A percentile compares a stretch with the other conserved stretches of the same genome.
Evolutionary conservation across 202 grass and related monocot species (phyloP).

Genomic region (Schoenoplectus triqueter): DNA sequence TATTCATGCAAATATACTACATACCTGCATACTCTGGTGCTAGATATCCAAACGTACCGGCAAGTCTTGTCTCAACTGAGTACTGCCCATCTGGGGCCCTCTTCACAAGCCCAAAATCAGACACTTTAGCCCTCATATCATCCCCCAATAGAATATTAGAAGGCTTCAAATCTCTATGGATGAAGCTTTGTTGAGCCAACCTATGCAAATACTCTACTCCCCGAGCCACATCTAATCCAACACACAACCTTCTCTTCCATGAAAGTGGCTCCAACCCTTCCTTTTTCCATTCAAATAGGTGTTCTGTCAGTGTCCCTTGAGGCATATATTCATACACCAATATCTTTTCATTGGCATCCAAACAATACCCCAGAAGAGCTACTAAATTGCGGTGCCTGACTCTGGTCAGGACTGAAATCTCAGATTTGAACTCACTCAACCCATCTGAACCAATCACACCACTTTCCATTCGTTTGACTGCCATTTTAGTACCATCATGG

Average conservation of each 20-base stretch:
- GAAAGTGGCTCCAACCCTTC: constrained; percentile 38
- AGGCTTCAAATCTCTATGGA: constrained; percentile 59
- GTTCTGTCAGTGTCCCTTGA: constrained; percentile 45
- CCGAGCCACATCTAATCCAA: constrained; percentile 53
- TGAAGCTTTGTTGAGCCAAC: constrained; percentile 52
- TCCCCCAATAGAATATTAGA: constrained; percentile 61
- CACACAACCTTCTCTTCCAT: constrained; percentile 50
- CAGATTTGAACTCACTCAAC: constrained; percentile 50
- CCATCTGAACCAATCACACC: constrained; percentile 36
- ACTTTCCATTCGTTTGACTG: constrained; percentile 54
- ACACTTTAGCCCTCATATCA: constrained; percentile 57
- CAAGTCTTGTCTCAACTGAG: constrained; percentile 54
- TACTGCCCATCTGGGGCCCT: constrained; percentile 45
- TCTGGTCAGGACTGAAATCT: constrained; percentile 50
- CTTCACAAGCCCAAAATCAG: constrained; percentile 55
- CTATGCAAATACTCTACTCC: constrained; percentile 59
- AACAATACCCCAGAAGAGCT: constrained; percentile 52
- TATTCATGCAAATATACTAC: not conserved
- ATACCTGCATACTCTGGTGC: constrained; percentile 58
- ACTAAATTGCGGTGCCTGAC: constrained; percentile 51
- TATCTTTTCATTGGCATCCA: constrained; percentile 55
- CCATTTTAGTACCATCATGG: constrained; percentile 52
- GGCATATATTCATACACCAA: constrained; percentile 62
- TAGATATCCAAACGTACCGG: constrained; percentile 59
- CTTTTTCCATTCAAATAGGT: constrained; percentile 50